Base-by-base conservation (phyloP, 305 asterid species). In the Solanum aculeatissimum region DNA sequence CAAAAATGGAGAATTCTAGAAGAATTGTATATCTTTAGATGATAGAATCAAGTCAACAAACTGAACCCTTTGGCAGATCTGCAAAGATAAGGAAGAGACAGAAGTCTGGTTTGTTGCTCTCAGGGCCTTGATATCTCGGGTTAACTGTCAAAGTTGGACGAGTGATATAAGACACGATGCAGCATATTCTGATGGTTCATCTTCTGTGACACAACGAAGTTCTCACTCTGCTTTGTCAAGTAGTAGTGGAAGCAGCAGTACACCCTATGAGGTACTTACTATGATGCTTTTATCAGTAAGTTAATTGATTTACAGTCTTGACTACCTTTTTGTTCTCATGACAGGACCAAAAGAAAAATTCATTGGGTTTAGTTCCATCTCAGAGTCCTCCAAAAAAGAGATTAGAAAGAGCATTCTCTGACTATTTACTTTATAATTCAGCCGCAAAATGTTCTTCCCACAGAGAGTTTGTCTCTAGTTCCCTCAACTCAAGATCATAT, bases 81-180 rank as follows among this genome's bases (percentile, higher is more conserved):
- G 98, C 88, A 94, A 93, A 88, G 95, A 94, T 87, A 94, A 93
- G 91, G 91, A 87, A 83, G 98, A 94, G 89, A 95, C 94, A 65
- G 95, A 93, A 87, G 86, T 90, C 84, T 94, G 97, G 97, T 91
- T 92, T 84, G 91, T 89, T 84, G 95, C 92, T 72, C 91, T 94
- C 83, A 88, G 79, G 53, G 91, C 92, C 88, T 84, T 94, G 87
- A 88, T 91, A 82, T 91, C 93, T 84, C 89, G 86, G 62, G 85
- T 87, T 62, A 89, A 88, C 86, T 83, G 82, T 83, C 89, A 84
- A 79, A 93, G 85, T 84, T 89, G 95, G 95, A 89, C 86, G 84
- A 89, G 77, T 40, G 90, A 89, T 71, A 85, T 49, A 27, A 84
- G 87, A 88, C 83, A 84, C 58, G 92, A 89, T 25, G 72, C 86